phyloP scores from a whole-genome alignment of 2,329 filamentous ascomycete genomes.

The Epichloe gansuensis region DNA sequence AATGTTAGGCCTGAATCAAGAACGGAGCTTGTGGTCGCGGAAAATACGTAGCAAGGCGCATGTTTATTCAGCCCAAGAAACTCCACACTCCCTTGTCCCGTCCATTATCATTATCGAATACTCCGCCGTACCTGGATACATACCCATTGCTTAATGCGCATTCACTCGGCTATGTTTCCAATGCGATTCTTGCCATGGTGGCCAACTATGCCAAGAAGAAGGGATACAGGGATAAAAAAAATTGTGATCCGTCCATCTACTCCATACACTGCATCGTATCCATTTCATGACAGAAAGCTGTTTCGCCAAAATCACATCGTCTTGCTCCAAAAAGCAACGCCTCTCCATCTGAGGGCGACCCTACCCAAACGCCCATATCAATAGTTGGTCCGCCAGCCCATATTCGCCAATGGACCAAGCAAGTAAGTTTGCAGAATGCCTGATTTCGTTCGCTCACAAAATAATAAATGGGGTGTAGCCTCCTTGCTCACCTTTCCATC shows the following conservation, averaged over 20 bases:
- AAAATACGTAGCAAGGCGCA: not conserved
- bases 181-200: slow-evolving; percentile 1
- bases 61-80: not conserved
- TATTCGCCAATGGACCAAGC: not conserved
- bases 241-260: not conserved
- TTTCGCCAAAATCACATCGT: not conserved
- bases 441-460: not conserved
- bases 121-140: not conserved
- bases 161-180: slow-evolving; percentile 4
- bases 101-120: slow-evolving; percentile 12
- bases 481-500: not conserved
- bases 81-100: not conserved
- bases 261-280: not conserved
- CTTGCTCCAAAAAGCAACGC: not conserved
- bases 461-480: not conserved
- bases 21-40: not conserved
- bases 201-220: not conserved
- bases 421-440: not conserved
- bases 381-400: not conserved
- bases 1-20: not conserved
- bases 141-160: slow-evolving; percentile 6
- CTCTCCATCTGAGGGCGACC: not conserved
- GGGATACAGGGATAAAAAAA: not conserved
- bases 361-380: slow-evolving; percentile 5
- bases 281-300: not conserved